Percentiles rank a stretch among this genome's conserved stretches.
Conservation (phyloP, 495 filamentous ascomycete species). For the Aspergillus asperescens region DNA sequence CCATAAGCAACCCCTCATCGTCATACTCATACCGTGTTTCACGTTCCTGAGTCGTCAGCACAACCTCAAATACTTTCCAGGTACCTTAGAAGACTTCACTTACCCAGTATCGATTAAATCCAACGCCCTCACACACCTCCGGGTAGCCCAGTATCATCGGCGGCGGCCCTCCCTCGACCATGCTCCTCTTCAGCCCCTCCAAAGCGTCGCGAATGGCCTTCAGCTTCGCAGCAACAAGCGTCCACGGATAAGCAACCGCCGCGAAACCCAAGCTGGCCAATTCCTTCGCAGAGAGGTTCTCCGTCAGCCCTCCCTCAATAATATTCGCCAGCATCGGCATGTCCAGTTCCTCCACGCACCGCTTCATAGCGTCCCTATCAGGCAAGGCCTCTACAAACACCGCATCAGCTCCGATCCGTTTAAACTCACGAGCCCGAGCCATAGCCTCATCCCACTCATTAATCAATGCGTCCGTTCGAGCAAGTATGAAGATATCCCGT, state of each 20-base stretch:
- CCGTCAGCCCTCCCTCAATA: constrained; percentile 36
- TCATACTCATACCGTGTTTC: constrained; percentile 24
- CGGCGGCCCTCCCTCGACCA: constrained; percentile 27
- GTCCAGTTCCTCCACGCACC: constrained; percentile 28
- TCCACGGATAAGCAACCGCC: constrained; percentile 41
- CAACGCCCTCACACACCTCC: constrained; percentile 38
- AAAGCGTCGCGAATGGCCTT: constrained; percentile 35
- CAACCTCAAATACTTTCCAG: not conserved
- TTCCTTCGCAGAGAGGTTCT: constrained; percentile 37
- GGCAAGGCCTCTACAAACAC: constrained; percentile 43
- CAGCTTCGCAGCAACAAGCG: constrained; percentile 37
- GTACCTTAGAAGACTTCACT: constrained; percentile 1
- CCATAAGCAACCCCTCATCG: constrained; percentile 10
- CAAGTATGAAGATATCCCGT: constrained; percentile 38
- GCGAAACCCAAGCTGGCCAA: constrained; percentile 33
- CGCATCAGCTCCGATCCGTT: constrained; percentile 33
- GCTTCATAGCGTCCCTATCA: constrained; percentile 34
- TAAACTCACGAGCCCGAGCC: constrained; percentile 33
- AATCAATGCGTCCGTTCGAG: constrained; percentile 36
- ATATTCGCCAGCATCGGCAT: constrained; percentile 40
- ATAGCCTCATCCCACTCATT: constrained; percentile 37
- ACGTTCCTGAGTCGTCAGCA: constrained; percentile 15
- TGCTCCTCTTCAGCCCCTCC: constrained; percentile 33
- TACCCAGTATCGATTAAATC: constrained; percentile 41
- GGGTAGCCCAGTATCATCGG: constrained; percentile 32